These are phyloP conservation scores for Stephanodiscus minutulus DNA, from an alignment of 108 stramenopile genomes.

Conservation along the genomic window DNA sequence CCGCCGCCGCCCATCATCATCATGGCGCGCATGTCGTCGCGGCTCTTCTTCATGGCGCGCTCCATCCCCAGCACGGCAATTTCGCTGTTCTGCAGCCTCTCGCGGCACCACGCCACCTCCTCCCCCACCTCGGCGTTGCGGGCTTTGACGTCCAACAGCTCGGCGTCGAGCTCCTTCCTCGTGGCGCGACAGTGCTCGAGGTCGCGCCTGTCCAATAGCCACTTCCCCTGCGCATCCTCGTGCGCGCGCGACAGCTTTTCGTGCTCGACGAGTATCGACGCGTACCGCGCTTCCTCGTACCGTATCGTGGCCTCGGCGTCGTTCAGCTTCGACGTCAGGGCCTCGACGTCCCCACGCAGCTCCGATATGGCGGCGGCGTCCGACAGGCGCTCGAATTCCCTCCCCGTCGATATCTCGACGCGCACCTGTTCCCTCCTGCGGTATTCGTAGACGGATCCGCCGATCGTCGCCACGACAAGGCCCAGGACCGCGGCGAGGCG, in stretches of 20 bases:
- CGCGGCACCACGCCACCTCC: conserved; percentile 47
- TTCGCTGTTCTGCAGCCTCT: conserved; percentile 35
- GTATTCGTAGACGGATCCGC: conserved; percentile 31
- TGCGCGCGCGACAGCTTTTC: conserved; percentile 15
- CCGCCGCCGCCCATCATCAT: background rate
- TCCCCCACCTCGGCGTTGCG: conserved; percentile 24
- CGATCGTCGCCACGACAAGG: background rate
- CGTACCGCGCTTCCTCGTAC: conserved; percentile 40
- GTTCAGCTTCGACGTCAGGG: conserved; percentile 14
- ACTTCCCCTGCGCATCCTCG: conserved; percentile 35
- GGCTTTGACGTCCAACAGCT: conserved; percentile 14
- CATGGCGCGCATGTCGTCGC: background rate
- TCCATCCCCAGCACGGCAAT: conserved; percentile 43
- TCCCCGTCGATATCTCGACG: conserved; percentile 32
- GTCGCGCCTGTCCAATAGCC: conserved; percentile 28
- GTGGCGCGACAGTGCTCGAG: conserved; percentile 29
- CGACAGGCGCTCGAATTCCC: conserved; percentile 35
- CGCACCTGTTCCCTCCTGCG: conserved; percentile 24
- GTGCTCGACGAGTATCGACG: conserved; percentile 13
- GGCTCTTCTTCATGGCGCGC: conserved; percentile 36
- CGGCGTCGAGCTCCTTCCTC: conserved; percentile 19
- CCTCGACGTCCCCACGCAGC: conserved; percentile 15
- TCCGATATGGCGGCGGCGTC: conserved; percentile 13
- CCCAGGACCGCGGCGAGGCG: conserved; percentile 10
- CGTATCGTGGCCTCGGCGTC: conserved; percentile 50